Base-by-base conservation (phyloP, 495 filamentous ascomycete species). In the Daldinia loculata region DNA sequence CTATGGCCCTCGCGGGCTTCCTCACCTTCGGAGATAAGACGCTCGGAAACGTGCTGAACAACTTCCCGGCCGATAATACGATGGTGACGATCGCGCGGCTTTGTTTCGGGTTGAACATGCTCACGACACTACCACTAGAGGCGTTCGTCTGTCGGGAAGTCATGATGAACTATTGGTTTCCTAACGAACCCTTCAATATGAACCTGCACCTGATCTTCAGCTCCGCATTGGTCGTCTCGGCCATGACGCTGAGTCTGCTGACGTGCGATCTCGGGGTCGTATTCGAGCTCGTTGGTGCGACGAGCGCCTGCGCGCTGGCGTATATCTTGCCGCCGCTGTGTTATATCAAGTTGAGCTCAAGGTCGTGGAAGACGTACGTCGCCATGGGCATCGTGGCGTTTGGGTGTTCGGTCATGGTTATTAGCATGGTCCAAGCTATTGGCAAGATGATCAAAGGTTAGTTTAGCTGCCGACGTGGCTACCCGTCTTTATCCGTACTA, bases 51-150 rank as follows among this genome's bases (percentile, higher is more conserved):
- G 93, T 99, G 41, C 89, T 99, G 61, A 99, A 99, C 81, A 99
- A 99, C 80, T 98, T 99, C 77, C 93, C 95, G 4, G 84, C 87
- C 7, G 87, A 93, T 75, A 98, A 97, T 78, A 86, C 89, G 66
- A 88, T 98, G 86, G 92, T 98, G 70, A 99, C 98, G 78, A 88
- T 98, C 60, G 95, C 95, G 45, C 88, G 95, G 72, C 84, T 99
- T 72, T 97, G 93, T 77, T 97, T 99, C 71, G 95, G 96, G 4
- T 81, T 98, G 61, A 99, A 99, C 83, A 99, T 99, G 95, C 88
- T 99, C 67, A 98, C 95, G 6, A 99, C 95, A 2, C 83, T 99
- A 50, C 95, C 95, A 3, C 88, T 99, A 39, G 95, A 99, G 82
- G 92, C 93, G 7, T 99, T 99, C 78, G 95, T 99, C 50, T 98